These are phyloP conservation scores for Begonia masoniana DNA, from an alignment of 306 rosid species.

Conservation along the genomic window DNA sequence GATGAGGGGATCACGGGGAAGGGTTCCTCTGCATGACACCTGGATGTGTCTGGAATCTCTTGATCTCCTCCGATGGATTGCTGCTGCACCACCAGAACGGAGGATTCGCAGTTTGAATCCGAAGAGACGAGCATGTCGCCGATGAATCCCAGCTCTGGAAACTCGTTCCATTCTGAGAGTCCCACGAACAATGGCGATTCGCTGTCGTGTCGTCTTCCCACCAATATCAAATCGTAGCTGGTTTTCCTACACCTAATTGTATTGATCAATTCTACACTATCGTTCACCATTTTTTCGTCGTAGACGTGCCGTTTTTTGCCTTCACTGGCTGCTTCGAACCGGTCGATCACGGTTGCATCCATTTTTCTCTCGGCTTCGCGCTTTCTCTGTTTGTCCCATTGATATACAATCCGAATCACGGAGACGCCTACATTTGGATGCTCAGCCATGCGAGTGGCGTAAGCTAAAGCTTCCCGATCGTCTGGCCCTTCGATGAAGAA, in stretches of 20 bases:
- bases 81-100: slow-evolving; percentile 54
- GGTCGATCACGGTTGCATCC: slow-evolving; percentile 20
- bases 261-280: slow-evolving; percentile 28
- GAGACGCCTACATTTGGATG: slow-evolving; percentile 23
- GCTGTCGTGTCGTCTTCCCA: slow-evolving; percentile 37
- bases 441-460: slow-evolving; percentile 31
- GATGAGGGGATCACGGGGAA: slow-evolving; percentile 1
- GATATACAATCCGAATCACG: slow-evolving; percentile 1
- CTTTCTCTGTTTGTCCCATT: neutral
- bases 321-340: slow-evolving; percentile 7
- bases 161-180: slow-evolving; percentile 40
- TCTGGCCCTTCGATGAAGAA: slow-evolving; percentile 14
- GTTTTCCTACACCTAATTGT: slow-evolving; percentile 22
- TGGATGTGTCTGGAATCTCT: neutral
- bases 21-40: slow-evolving; percentile 3
- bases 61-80: slow-evolving; percentile 13
- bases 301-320: slow-evolving; percentile 17
- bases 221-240: slow-evolving; percentile 29
- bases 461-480: slow-evolving; percentile 26
- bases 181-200: slow-evolving; percentile 27
- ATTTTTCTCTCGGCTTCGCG: neutral
- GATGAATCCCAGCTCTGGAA: slow-evolving; percentile 43
- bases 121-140: slow-evolving; percentile 43
- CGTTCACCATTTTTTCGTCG: slow-evolving; percentile 21
- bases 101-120: slow-evolving; percentile 14